Evolutionary conservation across 306 rosid species (phyloP).

Genomic region (Sicyos edulis): DNA sequence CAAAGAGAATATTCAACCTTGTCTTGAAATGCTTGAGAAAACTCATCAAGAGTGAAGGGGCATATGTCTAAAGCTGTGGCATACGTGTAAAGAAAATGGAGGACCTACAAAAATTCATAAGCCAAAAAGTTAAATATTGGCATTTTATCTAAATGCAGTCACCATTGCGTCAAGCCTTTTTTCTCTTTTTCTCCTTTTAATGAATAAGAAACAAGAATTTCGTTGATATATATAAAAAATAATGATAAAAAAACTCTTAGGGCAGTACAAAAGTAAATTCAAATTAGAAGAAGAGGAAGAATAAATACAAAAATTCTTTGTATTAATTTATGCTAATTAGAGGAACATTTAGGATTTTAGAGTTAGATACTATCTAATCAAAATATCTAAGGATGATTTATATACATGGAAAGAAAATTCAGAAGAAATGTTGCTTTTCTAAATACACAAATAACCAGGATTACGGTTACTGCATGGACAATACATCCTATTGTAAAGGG

Average conservation of each 20-base stretch:
- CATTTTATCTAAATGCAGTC: constrained; percentile 2
- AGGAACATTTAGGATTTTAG: not conserved
- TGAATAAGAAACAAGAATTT: not conserved
- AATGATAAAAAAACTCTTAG: not conserved
- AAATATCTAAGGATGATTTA: not conserved
- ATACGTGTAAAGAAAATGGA: constrained; percentile 85
- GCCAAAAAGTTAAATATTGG: not conserved
- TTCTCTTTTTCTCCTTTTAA: not conserved
- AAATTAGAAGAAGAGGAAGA: not conserved
- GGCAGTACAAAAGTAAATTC: constrained; percentile 6
- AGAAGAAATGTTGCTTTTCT: constrained; percentile 6
- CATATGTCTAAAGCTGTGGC: constrained; percentile 51
- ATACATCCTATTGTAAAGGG: not conserved
- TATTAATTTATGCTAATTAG: not conserved
- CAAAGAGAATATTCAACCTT: constrained; percentile 55
- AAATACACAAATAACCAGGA: not conserved
- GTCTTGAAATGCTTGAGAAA: constrained; percentile 86
- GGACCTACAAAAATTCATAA: constrained; percentile 43
- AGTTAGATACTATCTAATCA: not conserved
- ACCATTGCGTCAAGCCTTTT: not conserved
- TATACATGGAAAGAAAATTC: not conserved
- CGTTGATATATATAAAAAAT: not conserved
- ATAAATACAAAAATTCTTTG: not conserved
- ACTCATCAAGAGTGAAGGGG: constrained; percentile 88
- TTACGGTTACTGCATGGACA: not conserved